These are phyloP conservation scores for Pleurotus ostreatus DNA, from an alignment of 768 basidiomycete species.

Conservation along the genomic window DNA sequence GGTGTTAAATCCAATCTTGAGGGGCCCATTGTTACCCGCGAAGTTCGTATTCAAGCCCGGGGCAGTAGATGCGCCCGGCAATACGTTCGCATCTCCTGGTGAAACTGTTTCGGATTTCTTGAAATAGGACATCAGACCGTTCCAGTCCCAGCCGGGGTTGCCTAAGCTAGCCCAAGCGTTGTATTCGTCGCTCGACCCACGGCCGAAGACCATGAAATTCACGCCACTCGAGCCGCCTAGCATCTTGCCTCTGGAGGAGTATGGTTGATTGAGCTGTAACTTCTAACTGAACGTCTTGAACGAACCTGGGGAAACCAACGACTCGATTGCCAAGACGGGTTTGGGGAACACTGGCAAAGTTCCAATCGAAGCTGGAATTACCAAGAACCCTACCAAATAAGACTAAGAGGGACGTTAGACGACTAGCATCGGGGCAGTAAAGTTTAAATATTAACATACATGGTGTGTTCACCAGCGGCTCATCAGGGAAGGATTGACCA, in stretches of 20 bases:
- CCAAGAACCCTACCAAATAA: too few relatives aligned
- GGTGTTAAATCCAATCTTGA: too few relatives aligned
- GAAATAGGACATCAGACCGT: constrained; percentile 4
- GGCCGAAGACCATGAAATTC: constrained; percentile 13
- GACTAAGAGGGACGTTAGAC: too few relatives aligned
- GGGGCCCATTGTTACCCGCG: too few relatives aligned
- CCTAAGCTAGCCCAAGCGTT: constrained; percentile 12
- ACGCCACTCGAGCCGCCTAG: constrained; percentile 17
- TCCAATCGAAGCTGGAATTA: background rate
- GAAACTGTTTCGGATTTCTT: constrained; percentile 8
- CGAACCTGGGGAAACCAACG: too few relatives aligned
- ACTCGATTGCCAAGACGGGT: background rate
- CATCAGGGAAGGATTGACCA: too few relatives aligned
- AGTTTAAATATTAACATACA: too few relatives aligned
- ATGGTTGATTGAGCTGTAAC: background rate
- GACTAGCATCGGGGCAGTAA: too few relatives aligned
- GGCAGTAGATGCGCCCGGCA: too few relatives aligned
- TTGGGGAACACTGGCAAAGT: background rate
- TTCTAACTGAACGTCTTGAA: too few relatives aligned
- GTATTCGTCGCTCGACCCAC: constrained; percentile 13
- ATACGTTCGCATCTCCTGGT: background rate
- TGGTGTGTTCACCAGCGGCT: too few relatives aligned
- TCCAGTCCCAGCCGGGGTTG: constrained; percentile 10
- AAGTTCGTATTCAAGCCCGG: too few relatives aligned
- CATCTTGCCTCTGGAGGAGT: constrained; percentile 13